Base-by-base conservation (phyloP, 208 protist species). In the Endotrypanum monterogeii region DNA sequence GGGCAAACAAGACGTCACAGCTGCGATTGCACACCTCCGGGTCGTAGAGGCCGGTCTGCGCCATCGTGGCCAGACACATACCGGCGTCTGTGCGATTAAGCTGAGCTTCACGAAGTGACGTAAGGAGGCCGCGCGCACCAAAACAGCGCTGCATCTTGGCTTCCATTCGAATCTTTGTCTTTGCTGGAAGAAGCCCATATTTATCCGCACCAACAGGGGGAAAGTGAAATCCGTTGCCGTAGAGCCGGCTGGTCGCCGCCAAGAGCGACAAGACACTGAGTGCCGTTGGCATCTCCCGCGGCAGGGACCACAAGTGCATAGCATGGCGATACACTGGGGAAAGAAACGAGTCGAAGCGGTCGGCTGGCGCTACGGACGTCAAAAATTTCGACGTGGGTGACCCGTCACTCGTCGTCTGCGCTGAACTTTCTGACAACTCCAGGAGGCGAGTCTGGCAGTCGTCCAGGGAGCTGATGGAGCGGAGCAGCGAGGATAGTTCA, bases 131-230 rank as follows among this genome's bases (percentile, higher is more conserved):
- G 28, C 91, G 84, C 12, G 91, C 84, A 30, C 88, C 85, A 0
- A 60, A 8, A 73, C 90, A 95, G 37, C 90, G 89, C 73, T 95
- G 91, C 75, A 97, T 71, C 73, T 96, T 96, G 2, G 93, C 89
- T 75, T 96, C 91, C 91, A 97, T 96, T 32, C 94, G 84, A 0
- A 95, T 74, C 57, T 93, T 90, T 28, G 83, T 86, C 62, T 96
- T 96, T 20, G 86, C 83, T 14, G 93, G 93, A 3, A 97, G 78
- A 12, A 97, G 79, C 12, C 85, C 80, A 35, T 72, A 69, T 56
- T 91, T 87, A 67, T 96, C 90, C 9, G 73, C 81, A 54, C 71
- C 76, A 44, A 80, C 67, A 5, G 91, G 71, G 16, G 81, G 76
- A 69, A 96, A 95, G 25, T 77, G 78, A 73, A 92, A 95, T 35